Base-by-base conservation (phyloP, 1,284 basidiomycete genomes). In the Papiliotrema terrestris region DNA sequence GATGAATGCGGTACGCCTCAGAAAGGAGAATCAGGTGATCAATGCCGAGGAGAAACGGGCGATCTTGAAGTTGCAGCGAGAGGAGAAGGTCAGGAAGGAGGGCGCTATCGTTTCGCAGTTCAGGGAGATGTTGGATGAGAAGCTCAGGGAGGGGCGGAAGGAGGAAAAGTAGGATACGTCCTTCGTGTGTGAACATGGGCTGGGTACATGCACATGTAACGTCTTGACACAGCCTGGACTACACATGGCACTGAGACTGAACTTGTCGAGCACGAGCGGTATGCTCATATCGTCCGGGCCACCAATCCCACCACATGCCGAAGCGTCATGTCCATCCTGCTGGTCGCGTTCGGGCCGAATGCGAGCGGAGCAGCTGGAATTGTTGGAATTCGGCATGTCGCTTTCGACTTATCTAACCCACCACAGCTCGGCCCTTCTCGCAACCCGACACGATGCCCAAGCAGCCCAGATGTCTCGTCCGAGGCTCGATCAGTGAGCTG, bases 11-110 rank as follows among this genome's bases (percentile, higher is more conserved):
- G 95, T 98, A 38, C 87, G 96, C 58, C 89, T 97, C 84, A 81
- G 95, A 67, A 76, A 98, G 82, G 95, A 98, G 81, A 96, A 97
- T 78, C 95, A 98, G 79, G 93, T 98, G 58, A 95, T 97, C 73
- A 91, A 87, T 65, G 93, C 94, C 1, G 95, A 98, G 78, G 95
- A 98, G 81, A 96, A 97, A 80, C 80, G 93, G 43, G 89, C 90
- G 23, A 91, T 97, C 55, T 74, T 98, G 67, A 93, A 94, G 77
- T 72, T 95, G 76, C 91, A 96, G 78, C 88, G 83, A 71, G 94
- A 98, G 77, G 94, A 98, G 78, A 84, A 88, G 75, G 84, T 87
- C 69, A 84, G 92, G 77, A 85, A 91, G 73, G 95, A 98, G 65
- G 78, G 79, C 19, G 73, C 80, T 66, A 81, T 82, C 56, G 77